Evolutionary conservation across 768 basidiomycete species (phyloP).

Genomic region (Psilocybe tampanensis): DNA sequence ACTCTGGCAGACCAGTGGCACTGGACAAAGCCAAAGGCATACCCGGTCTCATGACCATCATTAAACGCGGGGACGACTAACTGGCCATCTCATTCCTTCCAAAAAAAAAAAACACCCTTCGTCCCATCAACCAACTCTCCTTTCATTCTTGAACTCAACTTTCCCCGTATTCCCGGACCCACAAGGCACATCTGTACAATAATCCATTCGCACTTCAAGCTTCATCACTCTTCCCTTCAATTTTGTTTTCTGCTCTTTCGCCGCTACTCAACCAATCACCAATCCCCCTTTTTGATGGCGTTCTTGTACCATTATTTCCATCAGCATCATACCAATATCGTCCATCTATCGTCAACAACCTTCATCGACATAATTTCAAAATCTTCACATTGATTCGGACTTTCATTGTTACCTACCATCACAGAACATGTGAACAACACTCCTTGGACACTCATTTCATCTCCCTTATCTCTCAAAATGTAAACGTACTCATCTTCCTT

Average conservation of each 20-base stretch:
- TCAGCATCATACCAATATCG: slow-evolving; percentile 1
- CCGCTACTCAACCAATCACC: too few relatives aligned
- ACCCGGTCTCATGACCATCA: slow-evolving; percentile 77
- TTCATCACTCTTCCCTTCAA: not conserved
- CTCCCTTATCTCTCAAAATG: not conserved
- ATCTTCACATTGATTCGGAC: not conserved
- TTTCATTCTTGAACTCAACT: not conserved
- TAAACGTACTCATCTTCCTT: not conserved
- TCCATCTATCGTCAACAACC: not conserved
- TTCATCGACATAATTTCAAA: not conserved
- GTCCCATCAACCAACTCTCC: not conserved
- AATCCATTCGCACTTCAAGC: not conserved
- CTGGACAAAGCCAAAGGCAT: slow-evolving; percentile 62
- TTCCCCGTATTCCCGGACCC: not conserved
- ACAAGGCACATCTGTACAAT: not conserved
- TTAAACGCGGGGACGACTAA: slow-evolving; percentile 41
- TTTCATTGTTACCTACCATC: not conserved
- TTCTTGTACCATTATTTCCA: slow-evolving; percentile 5
- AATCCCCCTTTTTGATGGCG: not conserved
- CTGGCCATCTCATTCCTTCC: not conserved
- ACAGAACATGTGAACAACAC: not conserved
- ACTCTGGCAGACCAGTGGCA: slow-evolving; percentile 65
- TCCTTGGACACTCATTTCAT: not conserved
- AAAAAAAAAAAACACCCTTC: slow-evolving; percentile 4
- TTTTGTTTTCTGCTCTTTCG: not conserved